These are phyloP conservation scores for Syzygium malaccense DNA, from an alignment of 441 rosid species.

Conservation along the genomic window DNA sequence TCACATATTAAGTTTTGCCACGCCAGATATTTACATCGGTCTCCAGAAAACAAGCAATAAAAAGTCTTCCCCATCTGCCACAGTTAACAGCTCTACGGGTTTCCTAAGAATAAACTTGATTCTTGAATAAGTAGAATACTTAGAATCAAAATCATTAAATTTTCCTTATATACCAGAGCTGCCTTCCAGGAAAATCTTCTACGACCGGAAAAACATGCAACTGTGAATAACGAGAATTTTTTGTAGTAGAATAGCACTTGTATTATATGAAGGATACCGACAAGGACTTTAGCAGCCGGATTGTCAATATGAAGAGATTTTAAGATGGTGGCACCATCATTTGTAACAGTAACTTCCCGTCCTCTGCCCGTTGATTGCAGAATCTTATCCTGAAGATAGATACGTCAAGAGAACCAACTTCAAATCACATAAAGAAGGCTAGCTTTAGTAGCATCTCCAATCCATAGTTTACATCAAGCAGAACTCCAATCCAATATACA, in stretches of 20 bases:
- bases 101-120: not conserved
- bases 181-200: not conserved
- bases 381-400: constrained; percentile 64
- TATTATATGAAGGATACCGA: constrained; percentile 54
- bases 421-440: not conserved
- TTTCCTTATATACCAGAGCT: not conserved
- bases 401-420: not conserved
- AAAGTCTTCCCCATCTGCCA: not conserved
- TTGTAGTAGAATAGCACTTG: not conserved
- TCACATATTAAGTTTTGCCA: constrained; percentile 16
- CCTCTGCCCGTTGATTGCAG: constrained; percentile 96
- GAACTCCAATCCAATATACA: not conserved
- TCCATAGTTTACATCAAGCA: not conserved
- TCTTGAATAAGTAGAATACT: not conserved
- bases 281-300: constrained; percentile 95
- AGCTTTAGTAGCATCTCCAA: not conserved
- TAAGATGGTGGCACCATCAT: constrained; percentile 96
- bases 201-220: not conserved
- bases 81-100: not conserved
- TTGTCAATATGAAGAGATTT: constrained; percentile 97
- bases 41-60: not conserved
- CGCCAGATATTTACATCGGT: not conserved
- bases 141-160: not conserved
- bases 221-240: not conserved
- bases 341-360: constrained; percentile 73